Percentiles rank a stretch among this genome's conserved stretches.
phyloP scores from a whole-genome alignment of 1,139 yeast genomes.

The Geotrichum fermentans region DNA sequence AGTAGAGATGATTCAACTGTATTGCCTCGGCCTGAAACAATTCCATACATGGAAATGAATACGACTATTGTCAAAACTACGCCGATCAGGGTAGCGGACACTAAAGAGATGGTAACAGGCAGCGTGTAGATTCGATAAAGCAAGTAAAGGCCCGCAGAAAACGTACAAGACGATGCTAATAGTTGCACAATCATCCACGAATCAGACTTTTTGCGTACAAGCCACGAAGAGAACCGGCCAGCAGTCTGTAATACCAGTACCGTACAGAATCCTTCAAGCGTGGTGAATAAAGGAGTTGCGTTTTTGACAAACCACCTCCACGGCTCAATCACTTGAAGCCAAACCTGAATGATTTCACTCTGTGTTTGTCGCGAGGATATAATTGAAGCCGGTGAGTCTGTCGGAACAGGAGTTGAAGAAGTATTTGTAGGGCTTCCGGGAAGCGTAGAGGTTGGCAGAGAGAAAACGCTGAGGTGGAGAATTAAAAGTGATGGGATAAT shows the following conservation, averaged over 20 bases:
- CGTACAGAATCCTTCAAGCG: slow-evolving; percentile 89
- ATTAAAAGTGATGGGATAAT: slow-evolving; percentile 78
- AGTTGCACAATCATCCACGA: slow-evolving; percentile 76
- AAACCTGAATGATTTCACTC: slow-evolving; percentile 26
- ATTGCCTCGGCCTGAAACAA: slow-evolving; percentile 77
- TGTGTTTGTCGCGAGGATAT: slow-evolving; percentile 7
- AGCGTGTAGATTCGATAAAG: slow-evolving; percentile 78
- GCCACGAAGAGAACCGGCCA: slow-evolving; percentile 77
- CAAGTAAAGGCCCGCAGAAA: slow-evolving; percentile 72
- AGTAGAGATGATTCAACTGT: slow-evolving; percentile 80
- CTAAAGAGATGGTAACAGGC: slow-evolving; percentile 58
- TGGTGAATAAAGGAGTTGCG: slow-evolving; percentile 83
- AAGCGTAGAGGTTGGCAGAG: slow-evolving; percentile 30
- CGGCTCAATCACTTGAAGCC: slow-evolving; percentile 44
- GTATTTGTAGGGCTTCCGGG: slow-evolving; percentile 16
- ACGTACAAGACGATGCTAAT: slow-evolving; percentile 66
- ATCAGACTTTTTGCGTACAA: slow-evolving; percentile 61
- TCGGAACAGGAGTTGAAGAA: slow-evolving; percentile 3
- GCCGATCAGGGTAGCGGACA: slow-evolving; percentile 80
- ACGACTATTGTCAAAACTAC: slow-evolving; percentile 73
- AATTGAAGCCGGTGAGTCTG: slow-evolving; percentile 9
- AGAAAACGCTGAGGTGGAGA: slow-evolving; percentile 59
- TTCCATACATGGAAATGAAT: slow-evolving; percentile 77
- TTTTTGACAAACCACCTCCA: slow-evolving; percentile 72
- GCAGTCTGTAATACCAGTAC: slow-evolving; percentile 82